Conservation (phyloP, 129 eudicot species). For the Escallonia rubra region DNA sequence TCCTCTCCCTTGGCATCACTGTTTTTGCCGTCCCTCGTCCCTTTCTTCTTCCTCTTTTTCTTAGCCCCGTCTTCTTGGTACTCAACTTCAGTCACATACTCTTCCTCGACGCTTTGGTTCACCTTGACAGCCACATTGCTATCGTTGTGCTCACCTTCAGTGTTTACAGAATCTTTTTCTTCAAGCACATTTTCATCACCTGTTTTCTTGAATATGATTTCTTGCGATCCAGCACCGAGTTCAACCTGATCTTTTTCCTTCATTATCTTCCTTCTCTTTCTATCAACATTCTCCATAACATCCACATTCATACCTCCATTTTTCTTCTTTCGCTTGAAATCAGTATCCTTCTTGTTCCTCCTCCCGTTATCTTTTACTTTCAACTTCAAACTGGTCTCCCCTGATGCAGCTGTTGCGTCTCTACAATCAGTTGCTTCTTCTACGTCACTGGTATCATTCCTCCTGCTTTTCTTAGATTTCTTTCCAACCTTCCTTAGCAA, state of each 20-base stretch:
- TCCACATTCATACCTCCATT: constrained; percentile 9
- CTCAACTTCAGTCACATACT: no score
- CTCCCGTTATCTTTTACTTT: background rate
- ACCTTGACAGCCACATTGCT: background rate
- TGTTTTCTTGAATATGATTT: background rate
- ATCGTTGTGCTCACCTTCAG: no score
- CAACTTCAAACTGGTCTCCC: background rate
- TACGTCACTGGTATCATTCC: background rate
- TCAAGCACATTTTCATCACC: background rate
- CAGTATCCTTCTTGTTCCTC: constrained; percentile 8
- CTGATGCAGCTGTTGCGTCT: background rate
- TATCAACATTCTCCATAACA: constrained; percentile 5
- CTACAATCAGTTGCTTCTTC: constrained; percentile 1
- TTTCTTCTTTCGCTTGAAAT: background rate
- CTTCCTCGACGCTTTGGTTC: no score
- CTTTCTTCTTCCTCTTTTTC: no score
- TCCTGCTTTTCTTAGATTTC: constrained; percentile 15
- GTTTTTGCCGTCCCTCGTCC: no score
- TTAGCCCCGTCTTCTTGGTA: no score
- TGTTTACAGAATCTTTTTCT: constrained; percentile 6
- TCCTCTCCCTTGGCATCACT: no score
- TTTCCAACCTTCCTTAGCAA: constrained; percentile 3
- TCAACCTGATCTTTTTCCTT: constrained; percentile 9
- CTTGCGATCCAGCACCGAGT: background rate
- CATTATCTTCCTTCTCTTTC: constrained; percentile 17